These are phyloP conservation scores for Neurospora sp. DNA, from an alignment of 495 filamentous ascomycete genomes.

Conservation along the genomic window DNA sequence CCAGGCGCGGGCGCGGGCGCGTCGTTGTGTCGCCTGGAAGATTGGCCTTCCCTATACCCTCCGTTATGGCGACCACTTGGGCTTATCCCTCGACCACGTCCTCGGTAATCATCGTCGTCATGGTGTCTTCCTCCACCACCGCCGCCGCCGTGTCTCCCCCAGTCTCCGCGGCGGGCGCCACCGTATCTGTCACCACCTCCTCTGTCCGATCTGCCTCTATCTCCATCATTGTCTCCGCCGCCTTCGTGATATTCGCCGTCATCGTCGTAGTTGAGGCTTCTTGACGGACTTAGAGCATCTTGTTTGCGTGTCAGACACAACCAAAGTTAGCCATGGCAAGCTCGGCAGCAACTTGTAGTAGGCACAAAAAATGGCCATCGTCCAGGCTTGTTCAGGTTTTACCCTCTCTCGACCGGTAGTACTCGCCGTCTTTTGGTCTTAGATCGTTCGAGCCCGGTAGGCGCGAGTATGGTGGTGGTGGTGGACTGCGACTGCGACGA, in stretches of 20 bases:
- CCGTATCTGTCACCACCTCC: neutral
- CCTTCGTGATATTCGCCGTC: slow-evolving; percentile 4
- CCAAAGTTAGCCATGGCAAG: slow-evolving; percentile 21
- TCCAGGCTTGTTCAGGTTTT: slow-evolving; percentile 20
- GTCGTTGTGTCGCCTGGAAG: neutral
- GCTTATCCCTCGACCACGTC: neutral
- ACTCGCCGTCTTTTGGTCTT: slow-evolving; percentile 16
- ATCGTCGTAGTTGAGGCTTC: slow-evolving; percentile 24
- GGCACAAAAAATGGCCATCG: slow-evolving; percentile 5
- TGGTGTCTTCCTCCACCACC: neutral
- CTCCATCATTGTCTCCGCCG: neutral
- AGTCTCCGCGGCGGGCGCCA: neutral
- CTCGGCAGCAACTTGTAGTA: slow-evolving; percentile 4
- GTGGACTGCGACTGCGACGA: slow-evolving; percentile 8
- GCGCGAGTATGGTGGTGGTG: slow-evolving; percentile 4
- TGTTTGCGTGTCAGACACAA: slow-evolving; percentile 5
- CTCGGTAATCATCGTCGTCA: neutral
- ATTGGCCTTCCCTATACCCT: neutral
- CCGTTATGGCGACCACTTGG: neutral
- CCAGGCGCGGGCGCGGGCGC: slow-evolving; percentile 1
- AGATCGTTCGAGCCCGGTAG: slow-evolving; percentile 10
- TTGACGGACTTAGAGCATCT: slow-evolving; percentile 13
- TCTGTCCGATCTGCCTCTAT: neutral
- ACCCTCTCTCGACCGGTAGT: slow-evolving; percentile 38
- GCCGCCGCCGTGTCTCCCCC: neutral